Base-by-base conservation (phyloP, 345 rosid species). In the Salix caprea region DNA sequence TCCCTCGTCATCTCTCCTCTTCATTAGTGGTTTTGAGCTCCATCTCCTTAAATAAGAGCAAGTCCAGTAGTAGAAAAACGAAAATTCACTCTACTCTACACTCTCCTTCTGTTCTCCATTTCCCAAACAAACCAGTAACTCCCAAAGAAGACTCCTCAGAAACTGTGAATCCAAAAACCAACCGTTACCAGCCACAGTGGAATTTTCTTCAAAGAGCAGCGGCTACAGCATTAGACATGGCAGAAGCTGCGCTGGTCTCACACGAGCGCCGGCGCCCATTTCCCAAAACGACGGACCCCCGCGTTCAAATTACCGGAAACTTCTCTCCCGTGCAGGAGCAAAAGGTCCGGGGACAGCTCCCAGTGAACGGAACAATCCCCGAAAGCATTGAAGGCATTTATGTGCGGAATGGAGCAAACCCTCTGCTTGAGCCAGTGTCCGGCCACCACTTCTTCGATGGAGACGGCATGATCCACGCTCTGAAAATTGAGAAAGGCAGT, bases 381-480 rank as follows among this genome's bases (percentile, higher is more conserved):
- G 87, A 84, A n/a, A 89, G 94, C 84, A 88, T 95, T 65, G 79
- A 87, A 76, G 99, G 99, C 7, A 93, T 95, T 54, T 95, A 95
- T 66, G 81, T 90, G 70, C 91, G 99, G 26, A 95, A 95, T 90
- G 99, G 99, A 0, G 99, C 97, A 26, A 93, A 95, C 83, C 99
- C 99, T 19, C 85, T 91, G 19, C 90, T 89, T 74, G 88, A 92
- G 73, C 99, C 99, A 0, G 84, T 89, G 32, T 90, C 97, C 18
- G 99, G 99, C 0, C 99, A 95, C 80, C 99, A 95, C 78, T 78
- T 95, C 2, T 95, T 95, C 42, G 99, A 95, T 82, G 97, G 99
- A 4, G 99, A 95, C 72, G 99, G 99, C 28, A 95, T 95, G 99
- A 88, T 95, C 60, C 99, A 95, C 72, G 93, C 97, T 15, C 93